Percentiles rank a stretch among this genome's conserved stretches.
Conservation (phyloP, 768 basidiomycete species). For the Collybia sp. region DNA sequence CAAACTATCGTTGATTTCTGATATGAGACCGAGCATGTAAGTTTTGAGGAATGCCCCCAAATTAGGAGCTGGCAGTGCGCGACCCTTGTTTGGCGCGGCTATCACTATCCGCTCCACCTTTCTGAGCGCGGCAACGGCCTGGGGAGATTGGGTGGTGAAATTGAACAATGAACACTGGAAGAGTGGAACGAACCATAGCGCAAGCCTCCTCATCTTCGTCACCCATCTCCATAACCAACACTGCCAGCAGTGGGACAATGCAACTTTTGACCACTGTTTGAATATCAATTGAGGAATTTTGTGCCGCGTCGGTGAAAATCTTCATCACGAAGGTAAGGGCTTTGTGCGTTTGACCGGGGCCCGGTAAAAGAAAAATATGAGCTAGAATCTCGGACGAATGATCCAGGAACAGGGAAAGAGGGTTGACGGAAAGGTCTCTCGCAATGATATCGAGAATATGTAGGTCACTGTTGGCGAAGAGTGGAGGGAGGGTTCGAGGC, state of each 20-base stretch:
- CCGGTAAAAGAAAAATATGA: constrained; percentile 57
- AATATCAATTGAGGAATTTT: constrained; percentile 32
- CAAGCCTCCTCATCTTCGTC: constrained; percentile 46
- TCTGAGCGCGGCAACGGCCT: constrained; percentile 32
- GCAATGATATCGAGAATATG: constrained; percentile 61
- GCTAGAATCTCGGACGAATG: constrained; percentile 60
- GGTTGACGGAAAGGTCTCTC: constrained; percentile 37
- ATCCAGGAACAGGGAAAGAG: constrained; percentile 50
- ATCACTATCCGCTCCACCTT: constrained; percentile 43
- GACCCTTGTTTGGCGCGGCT: constrained; percentile 17
- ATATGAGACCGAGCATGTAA: constrained; percentile 81
- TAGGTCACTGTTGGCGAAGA: constrained; percentile 60
- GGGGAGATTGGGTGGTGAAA: too few relatives aligned
- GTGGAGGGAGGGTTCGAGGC: constrained; percentile 57
- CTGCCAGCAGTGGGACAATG: constrained; percentile 64
- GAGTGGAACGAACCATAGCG: too few relatives aligned
- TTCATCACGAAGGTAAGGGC: constrained; percentile 59
- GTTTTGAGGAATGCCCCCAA: constrained; percentile 62
- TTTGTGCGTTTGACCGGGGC: constrained; percentile 48
- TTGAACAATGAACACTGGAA: too few relatives aligned
- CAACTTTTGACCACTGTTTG: constrained; percentile 60
- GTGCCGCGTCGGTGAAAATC: constrained; percentile 45
- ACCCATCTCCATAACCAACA: constrained; percentile 75
- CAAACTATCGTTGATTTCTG: constrained; percentile 79
- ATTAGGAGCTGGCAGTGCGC: constrained; percentile 25